Percentiles rank a stretch among this genome's conserved stretches.
Conservation (phyloP, 2,329 filamentous ascomycete genomes). For the Ceratocystis cacaofunesta region DNA sequence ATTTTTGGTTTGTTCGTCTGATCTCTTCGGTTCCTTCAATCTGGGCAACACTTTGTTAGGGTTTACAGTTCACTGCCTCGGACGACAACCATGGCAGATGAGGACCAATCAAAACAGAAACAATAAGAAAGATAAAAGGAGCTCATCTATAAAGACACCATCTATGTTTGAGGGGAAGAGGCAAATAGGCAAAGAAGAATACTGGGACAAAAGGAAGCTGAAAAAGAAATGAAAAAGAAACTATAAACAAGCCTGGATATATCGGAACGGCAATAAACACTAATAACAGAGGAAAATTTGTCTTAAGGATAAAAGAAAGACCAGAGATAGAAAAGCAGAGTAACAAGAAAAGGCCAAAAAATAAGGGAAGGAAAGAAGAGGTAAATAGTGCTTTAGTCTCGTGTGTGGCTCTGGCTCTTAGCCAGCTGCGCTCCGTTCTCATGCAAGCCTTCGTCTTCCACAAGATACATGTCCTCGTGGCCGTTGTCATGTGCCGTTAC, state of each 20-base stretch:
- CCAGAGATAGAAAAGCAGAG: not conserved
- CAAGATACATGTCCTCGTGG: constrained; percentile 15
- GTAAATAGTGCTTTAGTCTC: not conserved
- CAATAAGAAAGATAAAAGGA: not conserved
- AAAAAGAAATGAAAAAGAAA: not conserved
- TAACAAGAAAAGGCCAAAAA: not conserved
- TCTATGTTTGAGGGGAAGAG: not conserved
- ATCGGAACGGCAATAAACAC: not conserved
- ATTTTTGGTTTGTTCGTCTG: too few relatives aligned
- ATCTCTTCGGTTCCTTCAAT: too few relatives aligned
- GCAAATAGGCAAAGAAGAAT: not conserved
- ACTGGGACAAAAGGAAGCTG: not conserved
- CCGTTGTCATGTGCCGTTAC: constrained; percentile 15
- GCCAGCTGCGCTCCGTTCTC: not conserved
- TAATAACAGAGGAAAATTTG: too few relatives aligned
- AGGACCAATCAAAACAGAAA: not conserved
- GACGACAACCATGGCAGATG: not conserved
- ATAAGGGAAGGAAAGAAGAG: not conserved
- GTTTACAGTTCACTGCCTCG: not conserved
- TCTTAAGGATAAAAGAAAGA: not conserved
- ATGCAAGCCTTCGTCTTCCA: constrained; percentile 9
- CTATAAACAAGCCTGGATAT: not conserved
- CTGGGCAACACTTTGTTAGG: not conserved
- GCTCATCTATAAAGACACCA: not conserved
- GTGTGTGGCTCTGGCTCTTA: not conserved